Evolutionary conservation across 2,329 filamentous ascomycete species (phyloP).

Genomic region (Triangularia setosa): DNA sequence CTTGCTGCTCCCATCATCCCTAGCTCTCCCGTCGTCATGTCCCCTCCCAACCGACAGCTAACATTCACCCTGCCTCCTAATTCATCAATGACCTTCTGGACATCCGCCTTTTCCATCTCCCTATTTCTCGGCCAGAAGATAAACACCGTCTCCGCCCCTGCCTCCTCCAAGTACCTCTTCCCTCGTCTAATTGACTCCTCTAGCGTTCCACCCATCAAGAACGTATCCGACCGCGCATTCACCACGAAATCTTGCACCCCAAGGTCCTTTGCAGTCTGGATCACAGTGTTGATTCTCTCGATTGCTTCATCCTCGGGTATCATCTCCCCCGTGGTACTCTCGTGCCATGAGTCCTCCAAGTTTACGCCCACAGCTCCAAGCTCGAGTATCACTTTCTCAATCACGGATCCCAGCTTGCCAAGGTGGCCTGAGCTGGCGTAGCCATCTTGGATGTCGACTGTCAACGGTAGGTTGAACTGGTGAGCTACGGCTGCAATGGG

Average conservation of each 20-base stretch:
- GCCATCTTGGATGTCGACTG: conserved; percentile 51
- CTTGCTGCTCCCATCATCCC: conserved; percentile 42
- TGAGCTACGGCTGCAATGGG: conserved; percentile 36
- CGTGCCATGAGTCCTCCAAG: conserved; percentile 45
- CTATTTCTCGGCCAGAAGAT: conserved; percentile 43
- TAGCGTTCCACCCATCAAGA: conserved; percentile 28
- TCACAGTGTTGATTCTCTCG: conserved; percentile 35
- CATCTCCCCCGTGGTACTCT: conserved; percentile 31
- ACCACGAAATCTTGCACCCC: conserved; percentile 47
- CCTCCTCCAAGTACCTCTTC: conserved; percentile 44
- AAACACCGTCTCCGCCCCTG: conserved; percentile 48
- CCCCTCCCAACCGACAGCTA: conserved; percentile 16
- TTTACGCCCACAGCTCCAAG: conserved; percentile 49
- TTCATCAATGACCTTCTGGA: conserved; percentile 36
- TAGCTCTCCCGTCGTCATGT: conserved; percentile 33
- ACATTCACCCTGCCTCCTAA: conserved; percentile 38
- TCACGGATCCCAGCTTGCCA: conserved; percentile 36
- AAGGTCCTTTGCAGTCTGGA: conserved; percentile 35
- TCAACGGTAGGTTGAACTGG: conserved; percentile 37
- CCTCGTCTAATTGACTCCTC: conserved; percentile 42
- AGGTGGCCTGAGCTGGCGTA: conserved; percentile 33
- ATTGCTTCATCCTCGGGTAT: conserved; percentile 39
- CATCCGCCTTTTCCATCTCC: conserved; percentile 35
- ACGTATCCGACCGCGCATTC: conserved; percentile 48
- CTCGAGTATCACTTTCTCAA: conserved; percentile 36